Percentiles rank a stretch among this genome's conserved stretches.
Conservation (phyloP, 345 rosid species). For the Eutrema japonicum region DNA sequence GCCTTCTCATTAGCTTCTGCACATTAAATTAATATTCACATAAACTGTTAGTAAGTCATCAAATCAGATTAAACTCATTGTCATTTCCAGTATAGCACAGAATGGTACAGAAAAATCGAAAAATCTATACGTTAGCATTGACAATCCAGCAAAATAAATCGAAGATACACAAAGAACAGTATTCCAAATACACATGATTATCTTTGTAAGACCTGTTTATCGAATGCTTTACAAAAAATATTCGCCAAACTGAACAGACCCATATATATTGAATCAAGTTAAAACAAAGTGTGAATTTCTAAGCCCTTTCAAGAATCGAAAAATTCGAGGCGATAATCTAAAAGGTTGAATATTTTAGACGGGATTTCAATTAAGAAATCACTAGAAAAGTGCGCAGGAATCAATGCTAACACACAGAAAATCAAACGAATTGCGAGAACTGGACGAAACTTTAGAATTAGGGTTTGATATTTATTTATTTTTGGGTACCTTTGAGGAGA, state of each 20-base stretch:
- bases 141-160: neutral
- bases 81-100: neutral
- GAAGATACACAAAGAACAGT: neutral
- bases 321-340: neutral
- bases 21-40: neutral
- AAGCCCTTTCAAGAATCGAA: neutral
- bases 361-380: neutral
- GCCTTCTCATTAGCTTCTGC: constrained; percentile 70
- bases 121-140: neutral
- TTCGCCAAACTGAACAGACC: neutral
- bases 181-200: neutral
- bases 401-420: neutral
- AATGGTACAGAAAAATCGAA: neutral
- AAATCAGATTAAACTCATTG: neutral
- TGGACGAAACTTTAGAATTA: constrained; percentile 6
- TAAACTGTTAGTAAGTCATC: neutral
- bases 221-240: neutral
- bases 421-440: neutral
- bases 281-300: neutral
- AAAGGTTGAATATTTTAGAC: neutral
- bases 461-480: constrained; percentile 7
- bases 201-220: neutral
- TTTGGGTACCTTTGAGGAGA: constrained; percentile 65
- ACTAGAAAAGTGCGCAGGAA: neutral
- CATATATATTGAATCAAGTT: neutral